Conservation (phyloP, 129 eudicot genomes). For the Kitagawia praeruptora region DNA sequence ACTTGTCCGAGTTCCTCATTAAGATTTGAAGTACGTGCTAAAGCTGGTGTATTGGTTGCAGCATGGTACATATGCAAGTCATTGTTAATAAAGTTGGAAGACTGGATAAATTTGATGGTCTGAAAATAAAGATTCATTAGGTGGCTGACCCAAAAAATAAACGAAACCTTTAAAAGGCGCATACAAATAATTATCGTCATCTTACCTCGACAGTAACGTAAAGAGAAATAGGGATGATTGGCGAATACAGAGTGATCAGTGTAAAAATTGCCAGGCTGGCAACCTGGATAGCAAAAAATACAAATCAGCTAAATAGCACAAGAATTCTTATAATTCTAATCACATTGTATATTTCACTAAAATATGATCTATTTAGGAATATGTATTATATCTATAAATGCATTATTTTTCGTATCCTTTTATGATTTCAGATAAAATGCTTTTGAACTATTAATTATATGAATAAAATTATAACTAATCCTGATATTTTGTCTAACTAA, state of each 20-base stretch:
- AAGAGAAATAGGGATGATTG: conserved; percentile 93
- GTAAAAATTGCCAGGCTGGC: conserved; percentile 73
- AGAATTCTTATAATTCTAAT: neutral
- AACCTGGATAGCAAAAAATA: conserved; percentile 46
- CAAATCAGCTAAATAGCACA: conserved; percentile 10
- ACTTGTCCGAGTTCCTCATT: conserved; percentile 99
- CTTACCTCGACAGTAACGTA: conserved; percentile 96
- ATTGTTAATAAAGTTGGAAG: conserved; percentile 84
- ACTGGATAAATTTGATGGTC: conserved; percentile 94
- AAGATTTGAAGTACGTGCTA: conserved; percentile 97
- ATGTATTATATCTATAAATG: neutral
- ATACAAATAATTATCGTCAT: neutral
- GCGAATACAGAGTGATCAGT: conserved; percentile 84
- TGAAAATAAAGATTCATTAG: conserved; percentile 21
- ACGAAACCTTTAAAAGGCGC: conserved; percentile 3
- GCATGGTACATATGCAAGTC: conserved; percentile 90
- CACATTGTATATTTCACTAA: neutral
- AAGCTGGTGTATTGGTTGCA: conserved; percentile 91
- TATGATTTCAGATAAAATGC: neutral
- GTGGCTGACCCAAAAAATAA: conserved; percentile 6
- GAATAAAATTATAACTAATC: neutral
- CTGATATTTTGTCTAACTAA: neutral
- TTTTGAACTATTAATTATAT: neutral
- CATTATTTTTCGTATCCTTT: neutral
- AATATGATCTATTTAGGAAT: neutral